These are phyloP conservation scores for Coffea eugenioides DNA, from an alignment of 257 asterid genomes.

Conservation along the genomic window DNA sequence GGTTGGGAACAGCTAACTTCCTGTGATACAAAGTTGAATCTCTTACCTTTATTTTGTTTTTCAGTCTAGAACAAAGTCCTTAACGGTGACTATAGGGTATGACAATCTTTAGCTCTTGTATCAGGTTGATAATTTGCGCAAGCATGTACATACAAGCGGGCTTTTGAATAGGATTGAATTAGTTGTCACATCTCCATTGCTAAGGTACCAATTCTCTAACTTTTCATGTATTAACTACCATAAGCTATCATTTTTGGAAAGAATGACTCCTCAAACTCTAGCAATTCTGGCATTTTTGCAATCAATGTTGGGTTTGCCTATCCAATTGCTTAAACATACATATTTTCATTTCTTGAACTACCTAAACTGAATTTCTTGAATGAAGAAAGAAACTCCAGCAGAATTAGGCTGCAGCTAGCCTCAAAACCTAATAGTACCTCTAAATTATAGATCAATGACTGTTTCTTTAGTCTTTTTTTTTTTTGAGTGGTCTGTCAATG, in stretches of 20 bases:
- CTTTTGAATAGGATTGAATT: slow-evolving; percentile 72
- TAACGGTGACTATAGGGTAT: neutral
- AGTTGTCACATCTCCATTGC: slow-evolving; percentile 88
- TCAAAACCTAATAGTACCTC: neutral
- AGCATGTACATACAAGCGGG: slow-evolving; percentile 75
- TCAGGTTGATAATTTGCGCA: slow-evolving; percentile 88
- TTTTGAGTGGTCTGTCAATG: neutral
- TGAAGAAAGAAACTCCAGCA: neutral
- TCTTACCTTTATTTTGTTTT: neutral
- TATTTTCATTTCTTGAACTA: neutral
- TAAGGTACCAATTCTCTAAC: slow-evolving; percentile 46
- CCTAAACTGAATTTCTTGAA: neutral
- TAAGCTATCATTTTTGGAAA: neutral
- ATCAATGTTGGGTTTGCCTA: neutral
- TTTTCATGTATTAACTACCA: neutral
- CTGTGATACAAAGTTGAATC: slow-evolving; percentile 5
- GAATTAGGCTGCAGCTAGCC: neutral
- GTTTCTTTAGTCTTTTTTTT: no score
- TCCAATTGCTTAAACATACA: neutral
- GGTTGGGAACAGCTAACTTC: slow-evolving; percentile 37
- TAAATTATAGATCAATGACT: neutral
- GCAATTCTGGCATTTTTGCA: slow-evolving; percentile 8
- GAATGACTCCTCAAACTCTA: neutral
- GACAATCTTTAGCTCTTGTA: slow-evolving; percentile 22
- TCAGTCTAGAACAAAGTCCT: neutral